phyloP scores from a whole-genome alignment of 2,329 filamentous ascomycete species.

The Colletotrichum caudatum region DNA sequence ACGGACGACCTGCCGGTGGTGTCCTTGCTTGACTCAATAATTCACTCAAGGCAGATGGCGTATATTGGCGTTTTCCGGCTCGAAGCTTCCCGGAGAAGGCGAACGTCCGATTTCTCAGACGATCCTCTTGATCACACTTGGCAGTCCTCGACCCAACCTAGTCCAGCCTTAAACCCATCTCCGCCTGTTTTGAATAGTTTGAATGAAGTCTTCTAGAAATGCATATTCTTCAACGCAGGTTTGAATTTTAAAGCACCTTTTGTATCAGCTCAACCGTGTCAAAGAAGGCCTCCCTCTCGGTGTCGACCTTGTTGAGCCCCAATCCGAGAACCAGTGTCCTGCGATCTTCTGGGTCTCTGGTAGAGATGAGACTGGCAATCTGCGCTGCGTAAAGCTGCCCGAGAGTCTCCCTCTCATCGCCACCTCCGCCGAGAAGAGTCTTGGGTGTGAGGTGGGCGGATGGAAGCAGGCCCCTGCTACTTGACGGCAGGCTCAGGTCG shows the following conservation, averaged over 20 bases:
- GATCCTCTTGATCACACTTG: not conserved
- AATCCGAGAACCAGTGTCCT: slow-evolving; percentile 73
- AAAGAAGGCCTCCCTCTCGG: slow-evolving; percentile 70
- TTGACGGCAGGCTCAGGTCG: slow-evolving; percentile 68
- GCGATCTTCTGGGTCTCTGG: slow-evolving; percentile 74
- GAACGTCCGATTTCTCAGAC: not conserved
- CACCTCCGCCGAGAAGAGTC: slow-evolving; percentile 86
- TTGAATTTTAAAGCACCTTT: slow-evolving; percentile 61
- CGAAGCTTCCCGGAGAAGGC: not conserved
- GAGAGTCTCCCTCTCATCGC: slow-evolving; percentile 81
- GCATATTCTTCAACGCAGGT: not conserved
- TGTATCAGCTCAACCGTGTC: slow-evolving; percentile 73
- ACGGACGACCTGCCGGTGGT: not conserved
- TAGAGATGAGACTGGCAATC: slow-evolving; percentile 82
- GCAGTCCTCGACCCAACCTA: not conserved
- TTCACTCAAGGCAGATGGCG: too few species aligned
- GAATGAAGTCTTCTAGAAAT: too few species aligned
- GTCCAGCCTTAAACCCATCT: not conserved
- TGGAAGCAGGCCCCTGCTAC: slow-evolving; percentile 70
- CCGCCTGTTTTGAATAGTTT: too few species aligned
- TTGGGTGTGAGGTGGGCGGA: slow-evolving; percentile 86
- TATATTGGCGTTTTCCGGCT: not conserved
- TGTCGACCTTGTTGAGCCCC: slow-evolving; percentile 64
- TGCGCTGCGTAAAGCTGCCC: slow-evolving; percentile 92
- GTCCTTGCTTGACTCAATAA: too few species aligned